A percentile compares a stretch with the other conserved stretches of the same genome.
These are phyloP conservation scores for Phytophthora macrochlamydospora DNA, from an alignment of 352 stramenopile genomes.

Conservation along the genomic window DNA sequence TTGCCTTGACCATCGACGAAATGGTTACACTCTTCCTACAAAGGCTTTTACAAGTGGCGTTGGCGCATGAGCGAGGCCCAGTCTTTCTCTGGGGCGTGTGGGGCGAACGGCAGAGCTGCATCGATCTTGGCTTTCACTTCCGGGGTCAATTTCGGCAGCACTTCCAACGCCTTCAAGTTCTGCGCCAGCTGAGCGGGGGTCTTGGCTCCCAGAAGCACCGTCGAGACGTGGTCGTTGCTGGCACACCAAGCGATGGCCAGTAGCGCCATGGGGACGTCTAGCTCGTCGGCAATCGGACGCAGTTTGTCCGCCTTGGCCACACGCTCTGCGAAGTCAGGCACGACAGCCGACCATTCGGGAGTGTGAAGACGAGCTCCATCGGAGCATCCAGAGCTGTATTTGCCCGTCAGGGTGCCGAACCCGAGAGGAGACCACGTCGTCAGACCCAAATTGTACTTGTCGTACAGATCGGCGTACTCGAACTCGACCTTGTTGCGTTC, in stretches of 20 bases:
- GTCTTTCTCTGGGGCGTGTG: conserved; percentile 6
- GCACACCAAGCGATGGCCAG: conserved; percentile 66
- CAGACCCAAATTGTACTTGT: conserved; percentile 54
- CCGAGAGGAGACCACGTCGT: conserved; percentile 53
- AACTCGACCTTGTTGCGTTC: conserved; percentile 58
- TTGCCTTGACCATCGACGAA: neutral
- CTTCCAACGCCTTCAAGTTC: conserved; percentile 49
- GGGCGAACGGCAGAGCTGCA: conserved; percentile 29
- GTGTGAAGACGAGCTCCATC: conserved; percentile 22
- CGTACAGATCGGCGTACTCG: conserved; percentile 56
- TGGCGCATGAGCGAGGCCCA: conserved; percentile 1
- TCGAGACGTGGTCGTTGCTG: conserved; percentile 59
- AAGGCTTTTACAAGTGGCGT: neutral
- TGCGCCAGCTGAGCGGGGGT: conserved; percentile 49
- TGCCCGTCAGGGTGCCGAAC: conserved; percentile 61
- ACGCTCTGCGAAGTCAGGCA: conserved; percentile 25
- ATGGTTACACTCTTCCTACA: neutral
- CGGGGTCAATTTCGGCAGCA: conserved; percentile 47
- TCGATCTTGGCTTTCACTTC: conserved; percentile 56
- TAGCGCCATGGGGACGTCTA: conserved; percentile 47
- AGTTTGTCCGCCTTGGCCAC: conserved; percentile 16
- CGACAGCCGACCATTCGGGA: conserved; percentile 42
- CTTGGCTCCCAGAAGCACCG: conserved; percentile 58
- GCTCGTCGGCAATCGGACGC: conserved; percentile 39
- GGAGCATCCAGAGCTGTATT: conserved; percentile 44